Evolutionary conservation across 164 flowering plant species (phyloP).

Genomic region (Malania oleifera): DNA sequence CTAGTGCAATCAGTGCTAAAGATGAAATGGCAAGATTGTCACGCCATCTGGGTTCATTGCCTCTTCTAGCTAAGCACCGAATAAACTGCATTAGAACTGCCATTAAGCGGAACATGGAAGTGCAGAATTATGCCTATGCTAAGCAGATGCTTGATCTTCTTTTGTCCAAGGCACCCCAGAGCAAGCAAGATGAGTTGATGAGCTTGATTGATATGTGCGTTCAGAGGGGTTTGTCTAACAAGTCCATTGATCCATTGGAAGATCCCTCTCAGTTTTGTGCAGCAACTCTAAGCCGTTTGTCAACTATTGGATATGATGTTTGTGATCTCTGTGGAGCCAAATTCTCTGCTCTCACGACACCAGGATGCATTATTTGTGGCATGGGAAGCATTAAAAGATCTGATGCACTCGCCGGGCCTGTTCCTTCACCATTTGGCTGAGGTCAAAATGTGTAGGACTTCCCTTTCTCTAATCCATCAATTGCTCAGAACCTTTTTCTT

Average conservation of each 20-base stretch:
- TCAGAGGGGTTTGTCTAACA: slow-evolving; percentile 86
- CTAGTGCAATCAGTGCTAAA: slow-evolving; percentile 93
- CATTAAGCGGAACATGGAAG: slow-evolving; percentile 96
- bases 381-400: slow-evolving; percentile 99
- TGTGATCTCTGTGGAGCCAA: slow-evolving; percentile 99
- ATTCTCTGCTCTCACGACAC: slow-evolving; percentile 82
- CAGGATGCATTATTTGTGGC: slow-evolving; percentile 97
- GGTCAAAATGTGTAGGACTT: neutral
- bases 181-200: slow-evolving; percentile 93
- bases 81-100: slow-evolving; percentile 94
- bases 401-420: slow-evolving; percentile 71
- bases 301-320: slow-evolving; percentile 95
- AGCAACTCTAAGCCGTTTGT: slow-evolving; percentile 91
- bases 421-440: slow-evolving; percentile 95
- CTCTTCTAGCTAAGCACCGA: slow-evolving; percentile 89
- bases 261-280: slow-evolving; percentile 98
- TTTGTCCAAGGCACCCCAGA: slow-evolving; percentile 83
- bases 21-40: slow-evolving; percentile 98
- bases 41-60: slow-evolving; percentile 92
- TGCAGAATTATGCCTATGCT: slow-evolving; percentile 87
- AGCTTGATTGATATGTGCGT: slow-evolving; percentile 83
- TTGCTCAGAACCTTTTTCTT: too few relatives aligned
- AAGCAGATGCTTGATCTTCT: slow-evolving; percentile 97
- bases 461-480: too few relatives aligned
- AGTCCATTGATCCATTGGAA: slow-evolving; percentile 92